Evolutionary conservation across 2,329 filamentous ascomycete species (phyloP).

Genomic region (Didymosphaeria variabile): DNA sequence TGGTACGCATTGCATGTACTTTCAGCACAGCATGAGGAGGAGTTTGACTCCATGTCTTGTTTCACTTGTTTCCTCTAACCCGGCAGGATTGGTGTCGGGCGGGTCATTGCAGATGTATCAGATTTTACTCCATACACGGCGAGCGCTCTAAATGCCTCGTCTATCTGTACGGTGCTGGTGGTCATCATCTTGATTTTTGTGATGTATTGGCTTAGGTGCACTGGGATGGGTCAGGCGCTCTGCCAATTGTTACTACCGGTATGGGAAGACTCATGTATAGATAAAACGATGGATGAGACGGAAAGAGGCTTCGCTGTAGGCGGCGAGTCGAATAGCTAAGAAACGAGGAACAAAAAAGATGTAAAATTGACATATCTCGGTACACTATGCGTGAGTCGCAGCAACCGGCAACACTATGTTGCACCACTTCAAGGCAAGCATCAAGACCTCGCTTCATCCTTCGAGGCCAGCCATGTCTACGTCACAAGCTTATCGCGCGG

Average conservation of each 20-base stretch:
- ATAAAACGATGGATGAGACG: not conserved
- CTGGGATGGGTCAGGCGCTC: not conserved
- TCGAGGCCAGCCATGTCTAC: too few species aligned
- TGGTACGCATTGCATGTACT: conserved; percentile 11
- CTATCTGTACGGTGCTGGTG: conserved; percentile 3
- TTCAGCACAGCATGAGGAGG: conserved; percentile 11
- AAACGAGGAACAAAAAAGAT: conserved; percentile 5
- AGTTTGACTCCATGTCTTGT: conserved; percentile 2
- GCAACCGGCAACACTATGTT: not conserved
- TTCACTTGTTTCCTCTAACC: not conserved
- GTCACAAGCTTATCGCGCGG: too few species aligned
- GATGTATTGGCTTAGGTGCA: not conserved
- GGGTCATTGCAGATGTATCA: not conserved
- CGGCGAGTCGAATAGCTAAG: not conserved
- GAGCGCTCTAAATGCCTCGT: not conserved
- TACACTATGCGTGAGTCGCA: too few species aligned
- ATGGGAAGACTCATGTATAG: conserved; percentile 8
- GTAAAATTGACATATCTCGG: not conserved
- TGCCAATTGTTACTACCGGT: not conserved
- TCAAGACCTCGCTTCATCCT: too few species aligned
- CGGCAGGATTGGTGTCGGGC: not conserved
- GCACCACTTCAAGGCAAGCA: too few species aligned
- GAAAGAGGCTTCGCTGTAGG: not conserved
- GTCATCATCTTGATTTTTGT: not conserved
- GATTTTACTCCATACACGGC: not conserved